Evolutionary conservation across 345 rosid genomes (phyloP).

Genomic region (Garcia nutans): DNA sequence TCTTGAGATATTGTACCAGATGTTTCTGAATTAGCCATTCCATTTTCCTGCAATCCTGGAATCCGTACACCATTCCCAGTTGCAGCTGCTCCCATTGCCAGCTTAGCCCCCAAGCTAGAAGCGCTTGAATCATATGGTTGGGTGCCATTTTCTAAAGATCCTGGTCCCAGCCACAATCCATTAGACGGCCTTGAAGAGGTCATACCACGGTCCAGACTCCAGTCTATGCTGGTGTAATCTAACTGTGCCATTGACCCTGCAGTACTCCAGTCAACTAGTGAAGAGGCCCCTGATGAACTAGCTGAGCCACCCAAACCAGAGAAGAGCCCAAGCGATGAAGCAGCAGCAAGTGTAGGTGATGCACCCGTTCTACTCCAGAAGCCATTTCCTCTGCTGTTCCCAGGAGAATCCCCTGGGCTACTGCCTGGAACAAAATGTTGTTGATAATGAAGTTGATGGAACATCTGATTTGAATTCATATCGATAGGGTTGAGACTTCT

Average conservation of each 20-base stretch:
- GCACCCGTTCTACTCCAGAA: conserved; percentile 48
- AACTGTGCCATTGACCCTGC: conserved; percentile 52
- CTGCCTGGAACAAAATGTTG: conserved; percentile 45
- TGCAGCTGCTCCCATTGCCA: conserved; percentile 40
- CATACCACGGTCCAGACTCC: conserved; percentile 67
- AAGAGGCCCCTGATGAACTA: conserved; percentile 54
- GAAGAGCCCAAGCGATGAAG: conserved; percentile 78
- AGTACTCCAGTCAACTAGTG: conserved; percentile 73
- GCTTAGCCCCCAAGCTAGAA: conserved; percentile 37
- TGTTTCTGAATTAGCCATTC: conserved; percentile 37
- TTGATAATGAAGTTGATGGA: conserved; percentile 54
- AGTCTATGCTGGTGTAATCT: conserved; percentile 71
- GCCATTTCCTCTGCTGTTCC: conserved; percentile 47
- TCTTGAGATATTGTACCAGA: conserved; percentile 50
- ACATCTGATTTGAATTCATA: conserved; percentile 47
- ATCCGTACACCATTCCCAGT: conserved; percentile 40
- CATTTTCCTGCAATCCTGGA: conserved; percentile 46
- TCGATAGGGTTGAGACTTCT: conserved; percentile 44
- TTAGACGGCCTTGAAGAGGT: conserved; percentile 34
- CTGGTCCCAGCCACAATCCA: conserved; percentile 45
- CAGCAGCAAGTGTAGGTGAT: conserved; percentile 62
- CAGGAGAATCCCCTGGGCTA: conserved; percentile 46
- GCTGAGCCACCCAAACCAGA: conserved; percentile 55
- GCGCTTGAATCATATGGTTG: conserved; percentile 37
- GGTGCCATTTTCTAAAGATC: conserved; percentile 35